Conservation (phyloP, 1,139 yeast species). For the Debaryomyces udenii region DNA sequence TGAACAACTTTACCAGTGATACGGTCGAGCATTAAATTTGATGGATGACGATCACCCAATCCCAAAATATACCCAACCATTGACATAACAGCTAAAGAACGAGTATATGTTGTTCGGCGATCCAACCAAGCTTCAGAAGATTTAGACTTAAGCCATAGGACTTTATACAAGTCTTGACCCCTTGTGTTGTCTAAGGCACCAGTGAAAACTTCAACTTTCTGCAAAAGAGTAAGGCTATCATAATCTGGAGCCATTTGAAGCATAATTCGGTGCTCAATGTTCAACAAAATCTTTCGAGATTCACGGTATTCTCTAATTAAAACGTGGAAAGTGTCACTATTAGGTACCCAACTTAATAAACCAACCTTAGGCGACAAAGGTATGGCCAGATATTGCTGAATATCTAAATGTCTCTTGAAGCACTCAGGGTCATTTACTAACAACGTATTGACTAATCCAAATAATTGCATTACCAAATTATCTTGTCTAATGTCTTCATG, state of each 20-base stretch:
- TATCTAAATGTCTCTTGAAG: slow-evolving; percentile 91
- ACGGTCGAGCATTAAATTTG: slow-evolving; percentile 92
- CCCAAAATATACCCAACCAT: slow-evolving; percentile 98
- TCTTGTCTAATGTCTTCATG: slow-evolving; percentile 99
- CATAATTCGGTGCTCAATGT: slow-evolving; percentile 95
- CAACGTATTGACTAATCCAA: slow-evolving; percentile 91
- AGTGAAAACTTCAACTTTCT: slow-evolving; percentile 95
- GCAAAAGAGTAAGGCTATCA: slow-evolving; percentile 82
- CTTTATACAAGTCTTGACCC: slow-evolving; percentile 95
- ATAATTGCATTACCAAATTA: slow-evolving; percentile 95
- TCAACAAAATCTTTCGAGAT: slow-evolving; percentile 81
- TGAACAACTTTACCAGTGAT: slow-evolving; percentile 94
- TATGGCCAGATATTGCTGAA: slow-evolving; percentile 88
- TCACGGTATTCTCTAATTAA: slow-evolving; percentile 92
- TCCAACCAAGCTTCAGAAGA: slow-evolving; percentile 98
- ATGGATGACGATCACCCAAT: slow-evolving; percentile 96
- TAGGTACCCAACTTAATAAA: slow-evolving; percentile 94
- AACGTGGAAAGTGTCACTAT: slow-evolving; percentile 95
- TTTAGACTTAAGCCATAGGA: slow-evolving; percentile 92
- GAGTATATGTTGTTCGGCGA: slow-evolving; percentile 91
- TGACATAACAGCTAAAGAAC: slow-evolving; percentile 97
- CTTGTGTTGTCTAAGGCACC: slow-evolving; percentile 94
- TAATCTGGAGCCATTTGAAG: slow-evolving; percentile 98
- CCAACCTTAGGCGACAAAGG: slow-evolving; percentile 99
- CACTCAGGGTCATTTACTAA: slow-evolving; percentile 91